Evolutionary conservation across 2,329 filamentous ascomycete genomes (phyloP).

Genomic region (Catunica adiposa): DNA sequence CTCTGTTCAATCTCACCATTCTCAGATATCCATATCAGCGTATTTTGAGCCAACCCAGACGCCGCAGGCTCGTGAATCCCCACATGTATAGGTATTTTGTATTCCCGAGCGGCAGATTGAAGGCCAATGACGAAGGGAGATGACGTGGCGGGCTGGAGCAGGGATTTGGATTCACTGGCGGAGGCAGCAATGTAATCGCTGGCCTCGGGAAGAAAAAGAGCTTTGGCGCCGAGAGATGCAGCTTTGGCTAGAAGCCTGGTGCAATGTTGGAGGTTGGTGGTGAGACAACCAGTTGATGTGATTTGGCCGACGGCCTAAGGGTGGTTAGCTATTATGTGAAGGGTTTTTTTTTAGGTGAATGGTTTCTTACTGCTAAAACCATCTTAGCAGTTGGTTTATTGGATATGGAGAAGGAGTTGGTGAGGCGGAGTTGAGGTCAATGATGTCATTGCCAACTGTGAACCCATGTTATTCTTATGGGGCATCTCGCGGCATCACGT

Average conservation of each 20-base stretch:
- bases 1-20: constrained; percentile 16
- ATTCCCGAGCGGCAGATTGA: constrained; percentile 45
- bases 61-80: constrained; percentile 64
- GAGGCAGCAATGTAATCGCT: constrained; percentile 69
- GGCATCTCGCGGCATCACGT: not conserved
- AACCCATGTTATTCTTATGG: not conserved
- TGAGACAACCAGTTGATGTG: constrained; percentile 12
- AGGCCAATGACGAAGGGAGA: constrained; percentile 66
- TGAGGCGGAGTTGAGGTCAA: not conserved
- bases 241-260: constrained; percentile 6
- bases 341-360: not conserved
- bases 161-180: constrained; percentile 48
- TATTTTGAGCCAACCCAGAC: constrained; percentile 28
- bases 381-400: not conserved
- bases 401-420: not conserved
- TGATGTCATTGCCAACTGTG: not conserved
- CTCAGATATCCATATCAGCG: constrained; percentile 30
- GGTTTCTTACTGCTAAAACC: constrained; percentile 4
- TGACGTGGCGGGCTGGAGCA: constrained; percentile 48
- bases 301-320: constrained; percentile 15
- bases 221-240: constrained; percentile 21
- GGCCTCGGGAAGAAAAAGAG: constrained; percentile 84
- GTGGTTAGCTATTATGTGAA: not conserved
- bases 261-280: constrained; percentile 14
- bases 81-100: constrained; percentile 60